Conservation (phyloP, 2,329 filamentous ascomycete species). For the Xylaria sp. region DNA sequence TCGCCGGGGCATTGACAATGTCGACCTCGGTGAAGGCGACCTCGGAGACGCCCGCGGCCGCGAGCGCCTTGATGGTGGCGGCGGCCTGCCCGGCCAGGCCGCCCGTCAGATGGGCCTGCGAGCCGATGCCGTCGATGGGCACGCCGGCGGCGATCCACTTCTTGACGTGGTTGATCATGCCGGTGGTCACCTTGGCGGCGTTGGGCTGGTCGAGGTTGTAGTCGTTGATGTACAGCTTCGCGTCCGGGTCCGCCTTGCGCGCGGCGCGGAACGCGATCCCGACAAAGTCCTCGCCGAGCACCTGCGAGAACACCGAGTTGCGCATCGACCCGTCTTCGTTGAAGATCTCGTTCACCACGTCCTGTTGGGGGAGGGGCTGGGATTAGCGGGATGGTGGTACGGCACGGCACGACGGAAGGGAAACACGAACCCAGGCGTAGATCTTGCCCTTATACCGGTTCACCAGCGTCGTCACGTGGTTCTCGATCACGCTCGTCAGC, state of each 20-base stretch:
- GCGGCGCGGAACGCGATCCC: slow-evolving; percentile 73
- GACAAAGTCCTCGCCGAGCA: slow-evolving; percentile 74
- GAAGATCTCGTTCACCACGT: slow-evolving; percentile 71
- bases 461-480: slow-evolving; percentile 64
- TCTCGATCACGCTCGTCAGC: slow-evolving; percentile 62
- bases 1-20: slow-evolving; percentile 60
- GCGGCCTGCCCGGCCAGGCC: slow-evolving; percentile 49
- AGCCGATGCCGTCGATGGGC: slow-evolving; percentile 65
- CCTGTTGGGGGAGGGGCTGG: slow-evolving; percentile 38
- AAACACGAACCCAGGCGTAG: slow-evolving; percentile 38
- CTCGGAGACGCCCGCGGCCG: slow-evolving; percentile 52
- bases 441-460: slow-evolving; percentile 68
- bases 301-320: slow-evolving; percentile 66
- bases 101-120: slow-evolving; percentile 55
- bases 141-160: slow-evolving; percentile 66
- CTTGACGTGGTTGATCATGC: slow-evolving; percentile 62
- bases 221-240: slow-evolving; percentile 79
- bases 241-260: slow-evolving; percentile 66
- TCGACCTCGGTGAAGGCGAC: slow-evolving; percentile 68
- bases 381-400: neutral
- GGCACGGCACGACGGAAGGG: slow-evolving; percentile 44
- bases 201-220: slow-evolving; percentile 68
- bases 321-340: slow-evolving; percentile 66
- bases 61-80: slow-evolving; percentile 54
- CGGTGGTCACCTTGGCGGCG: slow-evolving; percentile 60